These are phyloP conservation scores for Trichoderma hamatum DNA, from an alignment of 2,329 filamentous ascomycete genomes.

Conservation along the genomic window DNA sequence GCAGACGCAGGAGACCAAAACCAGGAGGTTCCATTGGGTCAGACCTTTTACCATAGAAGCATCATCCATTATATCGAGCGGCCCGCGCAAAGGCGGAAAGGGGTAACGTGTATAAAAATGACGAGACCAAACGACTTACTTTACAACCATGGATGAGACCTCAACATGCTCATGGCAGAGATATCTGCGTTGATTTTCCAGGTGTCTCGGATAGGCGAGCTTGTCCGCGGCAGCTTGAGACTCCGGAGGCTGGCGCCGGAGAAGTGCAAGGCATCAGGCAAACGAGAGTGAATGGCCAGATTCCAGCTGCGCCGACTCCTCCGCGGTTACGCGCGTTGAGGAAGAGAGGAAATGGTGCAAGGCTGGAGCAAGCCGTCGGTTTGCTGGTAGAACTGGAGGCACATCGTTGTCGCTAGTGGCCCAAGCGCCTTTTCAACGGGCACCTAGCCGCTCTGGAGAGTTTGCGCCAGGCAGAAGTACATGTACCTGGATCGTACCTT, in stretches of 20 bases:
- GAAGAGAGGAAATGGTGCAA: constrained; percentile 8
- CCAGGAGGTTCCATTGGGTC: constrained; percentile 55
- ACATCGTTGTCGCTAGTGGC: constrained; percentile 7
- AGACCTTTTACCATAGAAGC: constrained; percentile 66
- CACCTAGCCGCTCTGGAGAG: background rate
- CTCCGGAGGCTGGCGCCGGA: background rate
- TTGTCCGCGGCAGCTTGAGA: background rate
- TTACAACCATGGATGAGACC: background rate
- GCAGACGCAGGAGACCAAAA: constrained; percentile 41
- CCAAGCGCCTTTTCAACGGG: background rate
- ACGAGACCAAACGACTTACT: constrained; percentile 8
- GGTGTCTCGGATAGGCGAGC: background rate
- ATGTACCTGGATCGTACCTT: background rate
- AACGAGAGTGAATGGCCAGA: background rate
- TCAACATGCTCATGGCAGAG: constrained; percentile 1
- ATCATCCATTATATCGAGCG: constrained; percentile 49
- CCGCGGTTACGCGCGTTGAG: constrained; percentile 1
- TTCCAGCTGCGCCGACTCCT: constrained; percentile 2
- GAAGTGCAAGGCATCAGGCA: background rate
- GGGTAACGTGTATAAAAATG: background rate
- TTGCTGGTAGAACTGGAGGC: constrained; percentile 17
- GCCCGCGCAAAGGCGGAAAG: background rate
- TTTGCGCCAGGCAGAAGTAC: background rate
- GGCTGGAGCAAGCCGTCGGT: constrained; percentile 10
- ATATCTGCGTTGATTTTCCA: background rate